phyloP scores from a whole-genome alignment of 441 rosid genomes.

The Croton laevigatus region DNA sequence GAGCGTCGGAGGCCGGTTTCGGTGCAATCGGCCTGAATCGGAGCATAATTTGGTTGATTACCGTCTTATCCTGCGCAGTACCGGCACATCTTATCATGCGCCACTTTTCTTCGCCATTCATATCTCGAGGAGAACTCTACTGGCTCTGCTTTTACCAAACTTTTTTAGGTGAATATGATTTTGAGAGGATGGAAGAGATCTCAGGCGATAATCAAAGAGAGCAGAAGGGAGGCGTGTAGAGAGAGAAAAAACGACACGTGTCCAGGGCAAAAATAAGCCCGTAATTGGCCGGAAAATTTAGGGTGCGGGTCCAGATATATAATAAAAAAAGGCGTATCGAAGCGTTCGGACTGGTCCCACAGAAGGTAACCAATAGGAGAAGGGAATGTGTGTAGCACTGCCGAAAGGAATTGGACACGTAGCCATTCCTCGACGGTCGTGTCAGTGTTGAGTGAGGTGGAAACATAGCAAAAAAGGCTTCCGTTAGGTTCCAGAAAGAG shows the following conservation, averaged over 20 bases:
- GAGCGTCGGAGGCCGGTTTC: constrained; percentile 46
- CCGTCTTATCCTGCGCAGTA: constrained; percentile 36
- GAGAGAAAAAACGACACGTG: constrained; percentile 42
- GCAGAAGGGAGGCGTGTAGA: not conserved
- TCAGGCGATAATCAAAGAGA: constrained; percentile 38
- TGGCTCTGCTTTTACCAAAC: constrained; percentile 15
- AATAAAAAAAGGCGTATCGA: too few relatives aligned
- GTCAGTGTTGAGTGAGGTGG: constrained; percentile 22
- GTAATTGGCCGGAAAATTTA: constrained; percentile 28
- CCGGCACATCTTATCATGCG: constrained; percentile 31
- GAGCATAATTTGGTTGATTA: constrained; percentile 56
- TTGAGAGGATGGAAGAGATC: not conserved
- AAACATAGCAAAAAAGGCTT: constrained; percentile 7
- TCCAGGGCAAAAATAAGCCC: constrained; percentile 32
- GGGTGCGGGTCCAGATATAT: not conserved
- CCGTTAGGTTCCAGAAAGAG: constrained; percentile 35
- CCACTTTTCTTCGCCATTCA: constrained; percentile 38
- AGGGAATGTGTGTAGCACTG: constrained; percentile 28
- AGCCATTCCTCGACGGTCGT: constrained; percentile 7
- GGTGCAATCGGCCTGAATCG: constrained; percentile 90
- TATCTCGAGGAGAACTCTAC: constrained; percentile 13
- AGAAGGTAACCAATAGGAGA: constrained; percentile 7
- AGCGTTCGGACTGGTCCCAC: constrained; percentile 10
- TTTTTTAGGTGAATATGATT: too few relatives aligned
- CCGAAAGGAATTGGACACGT: constrained; percentile 33